Percentiles rank a stretch among this genome's conserved stretches.
phyloP scores from a whole-genome alignment of 148 eudicot species.

The Amaranthus hypochondriacus region DNA sequence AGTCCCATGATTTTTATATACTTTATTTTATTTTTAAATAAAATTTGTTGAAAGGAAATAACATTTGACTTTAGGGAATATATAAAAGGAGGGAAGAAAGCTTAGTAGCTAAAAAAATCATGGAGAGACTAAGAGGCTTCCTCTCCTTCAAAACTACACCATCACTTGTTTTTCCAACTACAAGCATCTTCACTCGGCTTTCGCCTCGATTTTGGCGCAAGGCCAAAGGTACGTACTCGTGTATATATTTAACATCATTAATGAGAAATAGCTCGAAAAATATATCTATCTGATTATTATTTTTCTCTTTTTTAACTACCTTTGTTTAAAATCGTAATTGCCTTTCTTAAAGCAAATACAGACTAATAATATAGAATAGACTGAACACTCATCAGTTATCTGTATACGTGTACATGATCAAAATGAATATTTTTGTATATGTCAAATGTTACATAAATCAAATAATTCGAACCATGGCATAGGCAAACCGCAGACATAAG shows the following conservation, averaged over 20 bases:
- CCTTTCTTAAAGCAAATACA: not conserved
- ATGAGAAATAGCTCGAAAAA: too few species aligned
- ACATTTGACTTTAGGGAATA: conserved; percentile 22
- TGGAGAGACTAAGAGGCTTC: conserved; percentile 27
- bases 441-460: too few species aligned
- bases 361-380: too few species aligned
- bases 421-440: too few species aligned
- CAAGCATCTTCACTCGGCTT: conserved; percentile 21
- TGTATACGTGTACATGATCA: too few species aligned
- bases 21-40: not conserved
- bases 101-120: conserved; percentile 1
- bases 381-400: too few species aligned
- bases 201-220: conserved; percentile 23
- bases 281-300: too few species aligned
- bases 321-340: not conserved
- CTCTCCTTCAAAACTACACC: conserved; percentile 28
- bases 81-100: conserved; percentile 22
- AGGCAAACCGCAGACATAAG: too few species aligned
- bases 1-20: not conserved
- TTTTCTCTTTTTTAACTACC: not conserved
- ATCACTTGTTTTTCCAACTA: conserved; percentile 20
- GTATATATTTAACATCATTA: too few species aligned
- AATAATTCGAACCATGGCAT: too few species aligned
- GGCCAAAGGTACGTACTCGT: conserved; percentile 20
- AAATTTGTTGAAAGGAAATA: conserved; percentile 4